phyloP scores from a whole-genome alignment of 2,329 filamentous ascomycete genomes.

The Hirsutella rhossiliensis region DNA sequence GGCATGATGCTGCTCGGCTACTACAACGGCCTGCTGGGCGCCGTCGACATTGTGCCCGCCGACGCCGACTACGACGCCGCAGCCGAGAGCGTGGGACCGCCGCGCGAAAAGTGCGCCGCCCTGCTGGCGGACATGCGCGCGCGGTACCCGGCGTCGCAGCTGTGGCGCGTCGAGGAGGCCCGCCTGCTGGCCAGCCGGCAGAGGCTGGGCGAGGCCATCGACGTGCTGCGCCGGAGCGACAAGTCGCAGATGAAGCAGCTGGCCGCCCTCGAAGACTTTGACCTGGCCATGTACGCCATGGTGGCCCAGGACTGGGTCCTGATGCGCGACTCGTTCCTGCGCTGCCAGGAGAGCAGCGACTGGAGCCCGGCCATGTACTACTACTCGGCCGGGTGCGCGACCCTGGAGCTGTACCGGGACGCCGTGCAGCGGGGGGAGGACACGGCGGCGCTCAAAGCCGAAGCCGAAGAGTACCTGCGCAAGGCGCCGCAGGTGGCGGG shows the following conservation, averaged over 20 bases:
- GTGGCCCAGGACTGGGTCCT: slow-evolving; percentile 65
- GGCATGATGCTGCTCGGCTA: slow-evolving; percentile 72
- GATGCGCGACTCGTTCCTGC: slow-evolving; percentile 62
- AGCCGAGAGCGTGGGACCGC: slow-evolving; percentile 57
- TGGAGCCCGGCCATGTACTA: slow-evolving; percentile 89
- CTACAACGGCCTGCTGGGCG: slow-evolving; percentile 77
- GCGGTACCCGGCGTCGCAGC: slow-evolving; percentile 67
- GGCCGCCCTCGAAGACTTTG: slow-evolving; percentile 73
- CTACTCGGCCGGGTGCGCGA: slow-evolving; percentile 69
- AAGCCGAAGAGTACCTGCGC: slow-evolving; percentile 57
- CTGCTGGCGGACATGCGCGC: slow-evolving; percentile 63
- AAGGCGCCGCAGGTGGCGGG: slow-evolving; percentile 64
- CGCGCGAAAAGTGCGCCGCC: slow-evolving; percentile 50
- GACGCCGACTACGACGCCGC: slow-evolving; percentile 38
- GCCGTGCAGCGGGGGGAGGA: slow-evolving; percentile 27
- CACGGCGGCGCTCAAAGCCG: slow-evolving; percentile 44
- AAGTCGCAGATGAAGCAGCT: slow-evolving; percentile 77
- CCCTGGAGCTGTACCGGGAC: slow-evolving; percentile 71
- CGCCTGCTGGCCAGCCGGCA: slow-evolving; percentile 58
- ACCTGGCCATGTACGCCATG: slow-evolving; percentile 67
- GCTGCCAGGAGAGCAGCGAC: slow-evolving; percentile 69
- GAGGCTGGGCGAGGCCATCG: slow-evolving; percentile 54
- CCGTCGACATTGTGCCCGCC: slow-evolving; percentile 75
- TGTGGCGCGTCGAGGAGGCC: slow-evolving; percentile 86
- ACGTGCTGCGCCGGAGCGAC: slow-evolving; percentile 45